Base-by-base conservation (phyloP, 2,329 filamentous ascomycete genomes). In the Harringtonia lauricola region DNA sequence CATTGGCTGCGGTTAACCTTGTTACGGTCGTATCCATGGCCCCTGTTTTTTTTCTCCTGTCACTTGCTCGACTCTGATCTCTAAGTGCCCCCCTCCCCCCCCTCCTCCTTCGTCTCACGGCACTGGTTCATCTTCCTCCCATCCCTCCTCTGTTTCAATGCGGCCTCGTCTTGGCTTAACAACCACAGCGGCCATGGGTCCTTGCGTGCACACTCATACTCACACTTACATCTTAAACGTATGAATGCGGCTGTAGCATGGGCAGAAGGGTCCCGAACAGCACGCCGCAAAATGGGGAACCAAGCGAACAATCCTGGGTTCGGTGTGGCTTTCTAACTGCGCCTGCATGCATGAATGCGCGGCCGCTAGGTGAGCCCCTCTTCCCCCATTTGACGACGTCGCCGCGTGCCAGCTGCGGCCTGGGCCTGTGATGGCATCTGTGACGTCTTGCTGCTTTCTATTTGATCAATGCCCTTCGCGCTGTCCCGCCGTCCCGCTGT, bases 331-430 rank as follows among this genome's bases (percentile, higher is more conserved):
- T 45, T 42, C 36, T n/a, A 43, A 39, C 39, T 46, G 46, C 24
- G 24, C 45, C 44, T 45, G 41, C 57, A 66, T 68, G 66, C 66
- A 69, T 60, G 64, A 59, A 60, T 64, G 64, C 62, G 65, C 67
- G 63, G 62, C 59, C 57, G 58, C 54, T 57, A 58, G 58, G 31
- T 36, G 50, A 56, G 54, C 55, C 57, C 56, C 57, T 54, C 55
- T 58, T 60, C 55, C 54, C n/a, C 30, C 30, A 14, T 17, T 33
- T 33, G 13, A 14, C 30, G 6, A 33, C 12, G n/a, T 7, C 13
- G 8, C 35, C 22, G 35, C 35, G 22, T 37, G 21, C 17, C 35
- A 13, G 24, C 35, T 21, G 13, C 18, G 14, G 35, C 15, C 22
- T 26, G 35, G 10, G 34, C 19, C 19, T 19, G n/a, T 19, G n/a